Percentiles rank a stretch among this genome's conserved stretches.
Conservation (phyloP, 768 basidiomycete genomes). For the Auriscalpium vulgare region DNA sequence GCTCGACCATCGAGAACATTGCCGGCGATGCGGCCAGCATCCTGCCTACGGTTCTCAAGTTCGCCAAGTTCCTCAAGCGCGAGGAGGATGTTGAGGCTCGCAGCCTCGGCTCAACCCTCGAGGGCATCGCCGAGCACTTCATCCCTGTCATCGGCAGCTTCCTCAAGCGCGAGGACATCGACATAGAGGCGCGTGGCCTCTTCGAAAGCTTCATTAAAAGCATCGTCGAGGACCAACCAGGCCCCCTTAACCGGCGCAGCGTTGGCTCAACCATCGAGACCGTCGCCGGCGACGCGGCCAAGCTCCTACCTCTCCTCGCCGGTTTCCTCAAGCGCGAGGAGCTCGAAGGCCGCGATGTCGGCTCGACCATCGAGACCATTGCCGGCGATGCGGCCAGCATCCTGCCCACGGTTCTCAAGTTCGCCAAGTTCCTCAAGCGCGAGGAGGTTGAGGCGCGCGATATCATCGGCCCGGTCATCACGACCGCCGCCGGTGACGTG, state of each 20-base stretch:
- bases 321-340: too few relatives aligned
- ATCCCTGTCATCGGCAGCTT: too few relatives aligned
- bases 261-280: too few relatives aligned
- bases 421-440: not conserved
- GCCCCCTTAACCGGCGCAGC: too few relatives aligned
- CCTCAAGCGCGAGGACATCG: too few relatives aligned
- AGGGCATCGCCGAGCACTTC: too few relatives aligned
- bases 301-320: not conserved
- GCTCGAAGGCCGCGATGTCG: not conserved
- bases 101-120: too few relatives aligned
- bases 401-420: not conserved
- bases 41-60: not conserved
- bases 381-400: too few relatives aligned
- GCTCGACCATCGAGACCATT: not conserved
- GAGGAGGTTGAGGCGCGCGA: not conserved
- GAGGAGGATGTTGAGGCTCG: not conserved
- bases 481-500: not conserved
- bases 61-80: not conserved
- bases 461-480: not conserved
- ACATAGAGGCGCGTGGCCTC: too few relatives aligned
- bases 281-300: not conserved
- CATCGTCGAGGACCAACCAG: too few relatives aligned
- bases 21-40: too few relatives aligned
- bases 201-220: too few relatives aligned
- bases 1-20: not conserved